These are phyloP conservation scores for Colletotrichum tabaci DNA, from an alignment of 2,329 filamentous ascomycete species.

Conservation along the genomic window DNA sequence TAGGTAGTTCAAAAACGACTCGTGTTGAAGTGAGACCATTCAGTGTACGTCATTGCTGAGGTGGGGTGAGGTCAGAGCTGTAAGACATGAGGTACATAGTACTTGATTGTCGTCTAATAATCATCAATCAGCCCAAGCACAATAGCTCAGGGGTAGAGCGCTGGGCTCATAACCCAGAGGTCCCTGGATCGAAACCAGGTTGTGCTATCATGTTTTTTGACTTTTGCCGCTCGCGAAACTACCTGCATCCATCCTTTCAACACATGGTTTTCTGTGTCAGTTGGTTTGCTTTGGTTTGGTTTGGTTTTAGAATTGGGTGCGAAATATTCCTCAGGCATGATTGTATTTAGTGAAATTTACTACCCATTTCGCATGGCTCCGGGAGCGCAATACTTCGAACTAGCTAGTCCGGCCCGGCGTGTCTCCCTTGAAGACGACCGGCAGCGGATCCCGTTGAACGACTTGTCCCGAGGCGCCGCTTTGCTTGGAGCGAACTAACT, in stretches of 20 bases:
- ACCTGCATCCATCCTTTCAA: not conserved
- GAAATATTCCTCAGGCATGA: not conserved
- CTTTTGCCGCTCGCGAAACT: not conserved
- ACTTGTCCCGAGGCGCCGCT: not conserved
- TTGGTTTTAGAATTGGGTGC: too few relatives aligned
- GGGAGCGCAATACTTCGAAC: too few relatives aligned
- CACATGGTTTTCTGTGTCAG: not conserved
- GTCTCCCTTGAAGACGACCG: not conserved
- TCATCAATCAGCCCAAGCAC: not conserved
- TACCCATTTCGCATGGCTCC: not conserved
- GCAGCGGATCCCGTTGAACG: not conserved
- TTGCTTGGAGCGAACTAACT: not conserved
- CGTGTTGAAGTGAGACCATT: too few relatives aligned
- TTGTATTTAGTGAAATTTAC: too few relatives aligned
- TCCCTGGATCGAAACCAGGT: slow-evolving; percentile 43
- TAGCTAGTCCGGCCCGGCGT: not conserved
- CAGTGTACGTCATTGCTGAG: not conserved
- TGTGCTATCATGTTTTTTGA: slow-evolving; percentile 11
- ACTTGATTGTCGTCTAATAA: accelerated
- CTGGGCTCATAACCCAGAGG: slow-evolving; percentile 43
- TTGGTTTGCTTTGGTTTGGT: too few relatives aligned
- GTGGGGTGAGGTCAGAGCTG: not conserved
- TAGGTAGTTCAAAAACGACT: too few relatives aligned
- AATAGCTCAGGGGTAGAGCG: slow-evolving; percentile 37
- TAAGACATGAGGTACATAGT: accelerated